Evolutionary conservation across 352 stramenopile genomes (phyloP).

Genomic region (Phytophthora fragariae): DNA sequence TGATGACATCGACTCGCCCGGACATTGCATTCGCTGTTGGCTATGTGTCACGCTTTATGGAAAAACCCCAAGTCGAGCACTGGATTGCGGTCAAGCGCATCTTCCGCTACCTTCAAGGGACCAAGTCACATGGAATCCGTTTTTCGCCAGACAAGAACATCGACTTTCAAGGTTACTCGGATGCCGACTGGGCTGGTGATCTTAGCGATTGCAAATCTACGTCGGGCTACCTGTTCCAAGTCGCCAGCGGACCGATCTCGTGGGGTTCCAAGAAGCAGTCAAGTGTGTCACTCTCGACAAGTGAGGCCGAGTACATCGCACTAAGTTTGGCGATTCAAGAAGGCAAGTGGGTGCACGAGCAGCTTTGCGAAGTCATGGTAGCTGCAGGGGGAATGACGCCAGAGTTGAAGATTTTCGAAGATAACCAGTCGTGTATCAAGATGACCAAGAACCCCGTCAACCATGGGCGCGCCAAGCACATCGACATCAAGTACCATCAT

Average conservation of each 20-base stretch:
- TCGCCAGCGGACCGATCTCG: neutral
- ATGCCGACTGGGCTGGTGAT: slow-evolving; percentile 25
- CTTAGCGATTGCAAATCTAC: slow-evolving; percentile 19
- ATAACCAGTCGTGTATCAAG: slow-evolving; percentile 28
- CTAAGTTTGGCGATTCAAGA: slow-evolving; percentile 21
- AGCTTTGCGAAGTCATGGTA: slow-evolving; percentile 11
- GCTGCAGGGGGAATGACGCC: neutral
- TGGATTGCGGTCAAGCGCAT: slow-evolving; percentile 25
- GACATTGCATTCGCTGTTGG: slow-evolving; percentile 24
- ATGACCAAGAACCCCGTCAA: slow-evolving; percentile 31
- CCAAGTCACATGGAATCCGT: slow-evolving; percentile 26
- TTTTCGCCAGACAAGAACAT: slow-evolving; percentile 1
- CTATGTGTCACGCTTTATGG: slow-evolving; percentile 33
- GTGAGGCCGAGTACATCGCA: slow-evolving; percentile 19
- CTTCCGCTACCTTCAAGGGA: slow-evolving; percentile 26
- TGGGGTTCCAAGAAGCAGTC: slow-evolving; percentile 24
- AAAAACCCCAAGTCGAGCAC: slow-evolving; percentile 27
- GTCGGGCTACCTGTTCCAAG: slow-evolving; percentile 10
- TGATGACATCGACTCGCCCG: slow-evolving; percentile 30
- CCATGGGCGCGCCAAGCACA: slow-evolving; percentile 41
- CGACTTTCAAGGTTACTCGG: slow-evolving; percentile 15
- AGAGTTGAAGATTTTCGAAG: slow-evolving; percentile 1
- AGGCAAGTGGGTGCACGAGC: slow-evolving; percentile 22
- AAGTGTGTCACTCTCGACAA: slow-evolving; percentile 27
- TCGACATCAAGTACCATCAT: slow-evolving; percentile 39